phyloP scores from a whole-genome alignment of 345 rosid genomes.

The Rhizophora apiculata region DNA sequence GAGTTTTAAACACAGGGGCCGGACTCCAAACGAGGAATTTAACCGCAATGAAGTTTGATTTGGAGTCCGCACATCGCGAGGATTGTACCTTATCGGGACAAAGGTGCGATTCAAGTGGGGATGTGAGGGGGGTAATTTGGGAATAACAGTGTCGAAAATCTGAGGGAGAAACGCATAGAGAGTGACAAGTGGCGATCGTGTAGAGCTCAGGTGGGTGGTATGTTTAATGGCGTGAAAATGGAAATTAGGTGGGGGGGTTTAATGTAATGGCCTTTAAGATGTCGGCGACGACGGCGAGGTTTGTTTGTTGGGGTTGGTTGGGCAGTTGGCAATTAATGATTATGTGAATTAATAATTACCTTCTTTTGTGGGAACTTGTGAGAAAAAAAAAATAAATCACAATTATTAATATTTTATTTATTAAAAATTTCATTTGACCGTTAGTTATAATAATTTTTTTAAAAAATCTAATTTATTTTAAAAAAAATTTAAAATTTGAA shows the following conservation, averaged over 20 bases:
- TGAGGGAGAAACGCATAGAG: not conserved
- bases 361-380: too few relatives aligned
- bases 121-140: not conserved
- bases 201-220: not conserved
- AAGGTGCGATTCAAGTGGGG: not conserved
- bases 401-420: too few relatives aligned
- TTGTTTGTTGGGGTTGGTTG: constrained; percentile 38
- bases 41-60: constrained; percentile 4
- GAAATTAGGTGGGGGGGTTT: constrained; percentile 8
- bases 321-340: constrained; percentile 22
- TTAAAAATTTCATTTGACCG: too few relatives aligned
- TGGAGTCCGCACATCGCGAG: constrained; percentile 11
- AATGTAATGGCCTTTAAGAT: constrained; percentile 17
- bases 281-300: constrained; percentile 40
- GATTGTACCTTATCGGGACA: not conserved
- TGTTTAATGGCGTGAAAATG: constrained; percentile 7
- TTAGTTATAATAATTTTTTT: too few relatives aligned
- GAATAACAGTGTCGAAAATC: not conserved
- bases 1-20: constrained; percentile 22
- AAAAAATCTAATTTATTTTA: too few relatives aligned
- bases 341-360: constrained; percentile 3
- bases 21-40: constrained; percentile 31
- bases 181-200: not conserved
- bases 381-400: too few relatives aligned
- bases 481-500: too few relatives aligned